Evolutionary conservation across 768 basidiomycete genomes (phyloP), one percentile per base, ranked within the genome.

Genomic region (Hypsizygus marmoreus): DNA sequence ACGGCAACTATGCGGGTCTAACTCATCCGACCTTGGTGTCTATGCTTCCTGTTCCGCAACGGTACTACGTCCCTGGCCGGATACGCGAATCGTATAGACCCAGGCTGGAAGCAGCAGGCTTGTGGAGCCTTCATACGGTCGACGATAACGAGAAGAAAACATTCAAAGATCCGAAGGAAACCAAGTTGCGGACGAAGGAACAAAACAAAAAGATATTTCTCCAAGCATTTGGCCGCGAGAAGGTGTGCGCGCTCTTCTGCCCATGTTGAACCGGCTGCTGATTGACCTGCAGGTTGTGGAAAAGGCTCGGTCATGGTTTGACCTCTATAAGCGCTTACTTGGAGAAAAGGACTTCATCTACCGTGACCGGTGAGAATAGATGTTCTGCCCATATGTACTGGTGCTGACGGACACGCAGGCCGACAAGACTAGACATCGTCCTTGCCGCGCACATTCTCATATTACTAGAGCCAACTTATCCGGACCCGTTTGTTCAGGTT

Each of bases 381-480:
- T 38, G 7, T 23, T 47, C 9, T 29, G 14, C 22, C 19, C 22
- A 32, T 9, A 4, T 31, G 7, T 25, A 4, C 31, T 40, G 24
- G 26, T 40, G 33, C 35, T 47, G 19, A 55, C 30, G 32, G 13
- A 12, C 4, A 16, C 26, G 14, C 42, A 91, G 88, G 35, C 75
- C 76, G 10, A 80, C 84, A 1, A 73, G 76, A 4, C 62, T 90
- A 13, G 90, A 92, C 50, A 60, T 86, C 17, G 59, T 80, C 28
- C 65, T 91, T 14, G 85, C 89, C 13, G 77, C 88, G 5, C 85
- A 89, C 50, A 68, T 85, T 20, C 72, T 88, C 24, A 69, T 89
- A 24, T 65, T 91, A 3, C 49, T 73, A 3, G 64, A 75, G 34
- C 77, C 83, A 4, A 76, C 80, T 28, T 84, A 82, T 45, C 82